Base-by-base conservation (phyloP, 2,329 filamentous ascomycete genomes). In the Diplodia intermedia region DNA sequence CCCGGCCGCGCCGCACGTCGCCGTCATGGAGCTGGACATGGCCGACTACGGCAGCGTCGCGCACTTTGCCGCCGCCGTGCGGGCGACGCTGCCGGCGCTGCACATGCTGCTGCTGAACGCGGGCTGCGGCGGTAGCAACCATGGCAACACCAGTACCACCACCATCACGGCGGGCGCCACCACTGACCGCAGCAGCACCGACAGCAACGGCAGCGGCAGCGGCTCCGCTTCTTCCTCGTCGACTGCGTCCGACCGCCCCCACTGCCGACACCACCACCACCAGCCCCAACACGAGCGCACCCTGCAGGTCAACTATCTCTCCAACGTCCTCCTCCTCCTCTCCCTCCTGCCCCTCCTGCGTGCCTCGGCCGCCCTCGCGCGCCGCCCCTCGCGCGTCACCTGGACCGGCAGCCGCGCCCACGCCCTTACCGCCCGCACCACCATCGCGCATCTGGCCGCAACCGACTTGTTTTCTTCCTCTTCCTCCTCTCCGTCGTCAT, bases 351-450 rank as follows among this genome's bases (percentile, higher is more conserved):
- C 40, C 23, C 57, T 50, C 14, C 57, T 62, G 15, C 57, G 40
- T 9, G 40, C 36, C 15, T 40, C 56, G 14, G 49, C 55, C 29
- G 20, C 18, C n/a, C 8, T 18, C 4, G 14, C 26, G 23, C 26
- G 52, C 23, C 26, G 23, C 26, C 12, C 57, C 7, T 14, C 38
- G 11, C 57, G 43, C 57, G 53, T 66, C 38, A 49, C 52, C 26
- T 66, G 52, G 52, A 38, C 38, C 7, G 52, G 50, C 26, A 54
- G 47, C 38, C 52, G 50, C 26, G 65, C 50, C 7, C 65, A 66
- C n/a, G 18, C 43, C 43, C 43, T 47, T 20, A 47, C 43, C 43
- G 43, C 43, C 18, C 43, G n/a, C 43, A 47, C 43, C n/a, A 47
- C 18, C 43, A 26, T 36, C 65, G 18, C 29, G 8, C 38, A 40